These are phyloP conservation scores for Naganishia onofrii DNA, from an alignment of 768 basidiomycete genomes.

Conservation along the genomic window DNA sequence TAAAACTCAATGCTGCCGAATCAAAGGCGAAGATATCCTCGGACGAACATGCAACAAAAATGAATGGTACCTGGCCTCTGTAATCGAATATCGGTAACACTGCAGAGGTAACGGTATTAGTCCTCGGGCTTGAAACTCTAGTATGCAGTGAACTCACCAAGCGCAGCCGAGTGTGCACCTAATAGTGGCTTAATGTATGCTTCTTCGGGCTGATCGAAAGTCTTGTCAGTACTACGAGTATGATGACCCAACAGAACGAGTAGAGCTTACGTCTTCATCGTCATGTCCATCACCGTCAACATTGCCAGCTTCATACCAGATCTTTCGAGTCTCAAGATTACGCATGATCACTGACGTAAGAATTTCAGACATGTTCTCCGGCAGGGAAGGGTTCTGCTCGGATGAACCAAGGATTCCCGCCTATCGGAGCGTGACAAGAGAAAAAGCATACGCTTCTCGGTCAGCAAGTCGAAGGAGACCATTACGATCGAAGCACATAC, in stretches of 20 bases:
- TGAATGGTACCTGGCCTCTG: slow-evolving; percentile 45
- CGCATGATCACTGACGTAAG: slow-evolving; percentile 36
- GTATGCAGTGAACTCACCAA: not conserved
- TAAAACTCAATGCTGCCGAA: slow-evolving; percentile 44
- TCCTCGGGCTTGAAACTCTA: too few species aligned
- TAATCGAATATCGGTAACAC: slow-evolving; percentile 50
- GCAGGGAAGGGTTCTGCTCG: not conserved
- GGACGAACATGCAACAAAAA: slow-evolving; percentile 47
- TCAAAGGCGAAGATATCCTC: slow-evolving; percentile 49
- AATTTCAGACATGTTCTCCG: slow-evolving; percentile 3
- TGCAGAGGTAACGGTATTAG: not conserved
- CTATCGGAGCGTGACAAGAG: not conserved
- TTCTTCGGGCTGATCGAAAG: slow-evolving; percentile 1
- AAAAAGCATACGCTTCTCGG: too few species aligned
- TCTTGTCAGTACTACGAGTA: not conserved
- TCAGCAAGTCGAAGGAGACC: not conserved
- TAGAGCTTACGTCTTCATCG: slow-evolving; percentile 36
- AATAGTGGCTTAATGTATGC: not conserved
- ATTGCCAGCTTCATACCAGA: slow-evolving; percentile 41
- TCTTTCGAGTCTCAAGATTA: slow-evolving; percentile 45
- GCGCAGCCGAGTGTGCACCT: slow-evolving; percentile 9
- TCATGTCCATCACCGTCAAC: slow-evolving; percentile 27
- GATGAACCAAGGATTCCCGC: slow-evolving; percentile 6
- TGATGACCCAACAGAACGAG: not conserved
- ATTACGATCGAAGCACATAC: not conserved